phyloP scores from a whole-genome alignment of 306 rosid genomes.

The Lupinus albus region DNA sequence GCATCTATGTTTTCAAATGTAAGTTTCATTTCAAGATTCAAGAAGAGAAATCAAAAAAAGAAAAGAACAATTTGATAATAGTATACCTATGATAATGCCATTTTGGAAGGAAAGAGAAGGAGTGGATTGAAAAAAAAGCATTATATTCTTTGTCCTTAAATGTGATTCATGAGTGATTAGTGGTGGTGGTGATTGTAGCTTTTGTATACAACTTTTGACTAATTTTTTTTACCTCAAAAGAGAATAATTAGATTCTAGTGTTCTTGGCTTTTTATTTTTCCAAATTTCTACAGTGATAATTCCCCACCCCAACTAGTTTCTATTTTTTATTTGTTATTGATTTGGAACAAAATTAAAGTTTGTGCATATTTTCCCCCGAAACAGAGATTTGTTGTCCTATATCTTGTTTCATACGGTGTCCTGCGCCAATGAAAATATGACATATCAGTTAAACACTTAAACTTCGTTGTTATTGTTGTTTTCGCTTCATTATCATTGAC shows the following conservation, averaged over 20 bases:
- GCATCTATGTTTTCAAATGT: slow-evolving; percentile 24
- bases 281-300: slow-evolving; percentile 37
- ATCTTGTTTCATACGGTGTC: too few relatives aligned
- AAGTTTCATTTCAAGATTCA: neutral
- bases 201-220: slow-evolving; percentile 49
- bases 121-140: slow-evolving; percentile 26
- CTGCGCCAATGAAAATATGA: too few relatives aligned
- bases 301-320: neutral
- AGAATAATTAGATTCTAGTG: slow-evolving; percentile 45
- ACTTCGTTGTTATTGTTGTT: too few relatives aligned
- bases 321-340: neutral
- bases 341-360: neutral
- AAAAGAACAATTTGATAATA: slow-evolving; percentile 21
- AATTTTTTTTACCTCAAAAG: slow-evolving; percentile 35
- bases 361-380: too few relatives aligned
- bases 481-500: too few relatives aligned
- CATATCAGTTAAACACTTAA: too few relatives aligned
- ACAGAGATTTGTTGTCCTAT: too few relatives aligned
- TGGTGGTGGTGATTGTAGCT: slow-evolving; percentile 44
- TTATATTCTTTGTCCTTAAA: slow-evolving; percentile 41
- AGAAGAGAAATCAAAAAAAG: neutral
- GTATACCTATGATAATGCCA: slow-evolving; percentile 27
- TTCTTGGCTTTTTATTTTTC: slow-evolving; percentile 34
- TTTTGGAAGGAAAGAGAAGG: slow-evolving; percentile 44
- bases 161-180: slow-evolving; percentile 42